These are phyloP conservation scores for Begonia fuchsioides DNA, from an alignment of 306 rosid genomes.

Conservation along the genomic window DNA sequence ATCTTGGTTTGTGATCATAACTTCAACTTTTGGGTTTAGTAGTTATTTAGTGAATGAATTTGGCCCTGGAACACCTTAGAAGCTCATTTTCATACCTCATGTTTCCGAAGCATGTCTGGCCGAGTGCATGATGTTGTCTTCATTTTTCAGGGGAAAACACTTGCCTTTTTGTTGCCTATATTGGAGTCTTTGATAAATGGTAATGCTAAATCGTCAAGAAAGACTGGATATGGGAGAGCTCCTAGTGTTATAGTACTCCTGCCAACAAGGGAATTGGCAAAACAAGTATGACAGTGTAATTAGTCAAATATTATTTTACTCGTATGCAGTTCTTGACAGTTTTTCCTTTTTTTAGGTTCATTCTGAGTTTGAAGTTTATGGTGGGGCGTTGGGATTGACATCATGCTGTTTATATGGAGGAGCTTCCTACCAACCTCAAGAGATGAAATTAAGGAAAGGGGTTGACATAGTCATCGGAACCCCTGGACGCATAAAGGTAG, in stretches of 20 bases:
- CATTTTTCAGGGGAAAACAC: slow-evolving; percentile 64
- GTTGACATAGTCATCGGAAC: slow-evolving; percentile 83
- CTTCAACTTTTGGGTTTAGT: too few species aligned
- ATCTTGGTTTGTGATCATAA: too few species aligned
- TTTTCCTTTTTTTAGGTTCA: slow-evolving; percentile 25
- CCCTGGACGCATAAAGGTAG: slow-evolving; percentile 85
- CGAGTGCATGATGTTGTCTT: too few species aligned
- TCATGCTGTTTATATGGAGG: slow-evolving; percentile 81
- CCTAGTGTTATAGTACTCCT: slow-evolving; percentile 85
- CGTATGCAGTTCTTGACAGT: slow-evolving; percentile 34
- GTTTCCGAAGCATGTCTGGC: slow-evolving; percentile 21
- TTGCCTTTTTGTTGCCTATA: slow-evolving; percentile 86
- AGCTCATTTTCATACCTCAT: too few species aligned
- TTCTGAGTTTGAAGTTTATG: slow-evolving; percentile 73
- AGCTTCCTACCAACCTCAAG: slow-evolving; percentile 38
- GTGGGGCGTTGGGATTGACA: slow-evolving; percentile 48
- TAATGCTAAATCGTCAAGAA: slow-evolving; percentile 25
- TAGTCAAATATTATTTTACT: slow-evolving; percentile 47
- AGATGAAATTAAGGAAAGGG: slow-evolving; percentile 43
- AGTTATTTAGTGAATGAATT: too few species aligned
- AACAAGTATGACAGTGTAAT: slow-evolving; percentile 40
- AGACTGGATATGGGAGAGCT: slow-evolving; percentile 49
- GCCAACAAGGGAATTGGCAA: slow-evolving; percentile 90
- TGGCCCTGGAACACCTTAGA: too few species aligned
- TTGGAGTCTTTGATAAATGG: slow-evolving; percentile 70